Base-by-base conservation (phyloP, 768 basidiomycete species). In the Calocybe cyanea region DNA sequence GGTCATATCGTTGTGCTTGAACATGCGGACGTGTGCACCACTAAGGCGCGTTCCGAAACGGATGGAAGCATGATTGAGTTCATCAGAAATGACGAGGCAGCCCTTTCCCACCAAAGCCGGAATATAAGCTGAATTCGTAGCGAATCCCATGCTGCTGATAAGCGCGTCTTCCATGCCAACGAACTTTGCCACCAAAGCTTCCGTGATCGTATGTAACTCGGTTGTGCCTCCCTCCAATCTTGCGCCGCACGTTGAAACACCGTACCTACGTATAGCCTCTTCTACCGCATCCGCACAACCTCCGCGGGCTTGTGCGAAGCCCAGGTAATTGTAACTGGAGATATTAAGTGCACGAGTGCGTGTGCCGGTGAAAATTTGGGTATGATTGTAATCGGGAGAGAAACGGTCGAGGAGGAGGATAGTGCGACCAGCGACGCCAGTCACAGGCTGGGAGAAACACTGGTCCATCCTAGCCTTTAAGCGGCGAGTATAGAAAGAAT, bases 251-350 rank as follows among this genome's bases (percentile, higher is more conserved):
- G 84, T 70, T 2, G 84, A 80, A 14, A 93, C 66, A 19, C 95
- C 95, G 59, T 93, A 94, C 3, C 83, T 80, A 51, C 72, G 75
- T 63, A 98, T 80, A 15, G 76, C 69, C 51, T 88, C 85, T 60
- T 94, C 92, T 7, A 92, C 94, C 4, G 90, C 91, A 59, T 98
- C 96, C 7, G 96, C 91, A 61, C 93, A 96, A 5, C 89, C 88
- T 11, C 96, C 96, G 2, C 80, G 78, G 13, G 86, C 87, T 61
- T 95, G 92, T 0, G 95, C 96, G 60, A 99, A 99, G 3, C 96
- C 96, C 57, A 99, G 91, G 63, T 98, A 99, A 69, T 98, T 99
- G 73, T 99, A 99, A 7, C 92, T 96, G 0, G 93, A 94, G 54
- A 98, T 87, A 64, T 99, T 99, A 56, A 99, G 85, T 0, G 85